Percentiles rank a stretch among this genome's conserved stretches.
Evolutionary conservation across 2,329 filamentous ascomycete genomes (phyloP).

Genomic region (Zymoseptoria crescenta): DNA sequence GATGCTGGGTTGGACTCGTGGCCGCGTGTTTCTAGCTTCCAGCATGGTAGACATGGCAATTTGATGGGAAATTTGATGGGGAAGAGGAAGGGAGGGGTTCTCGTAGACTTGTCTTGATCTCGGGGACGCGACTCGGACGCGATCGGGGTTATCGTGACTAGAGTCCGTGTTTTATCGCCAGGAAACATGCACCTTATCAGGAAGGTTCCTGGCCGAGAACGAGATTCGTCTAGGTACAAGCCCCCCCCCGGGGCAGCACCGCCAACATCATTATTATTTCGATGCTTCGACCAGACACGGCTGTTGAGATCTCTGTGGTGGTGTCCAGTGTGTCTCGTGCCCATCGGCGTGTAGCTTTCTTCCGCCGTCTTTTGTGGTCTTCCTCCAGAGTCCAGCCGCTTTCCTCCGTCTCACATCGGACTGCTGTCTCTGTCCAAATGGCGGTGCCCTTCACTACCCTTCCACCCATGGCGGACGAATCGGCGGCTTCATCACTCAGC

Average conservation of each 20-base stretch:
- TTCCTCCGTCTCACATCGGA: too few species aligned
- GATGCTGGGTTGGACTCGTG: background rate
- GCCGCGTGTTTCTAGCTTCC: background rate
- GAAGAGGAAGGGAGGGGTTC: background rate
- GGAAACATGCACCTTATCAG: background rate
- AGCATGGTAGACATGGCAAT: background rate
- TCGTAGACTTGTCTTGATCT: background rate
- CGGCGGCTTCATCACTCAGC: slow-evolving; percentile 5
- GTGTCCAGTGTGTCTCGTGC: too few species aligned
- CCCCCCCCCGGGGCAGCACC: background rate
- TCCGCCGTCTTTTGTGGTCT: too few species aligned
- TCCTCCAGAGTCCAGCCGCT: too few species aligned
- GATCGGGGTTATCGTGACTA: background rate
- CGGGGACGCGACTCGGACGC: background rate
- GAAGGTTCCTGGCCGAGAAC: too few species aligned
- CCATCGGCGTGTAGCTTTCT: too few species aligned
- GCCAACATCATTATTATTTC: background rate
- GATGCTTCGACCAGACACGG: background rate
- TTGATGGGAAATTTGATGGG: background rate
- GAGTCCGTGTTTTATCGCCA: background rate
- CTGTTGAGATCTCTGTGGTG: background rate
- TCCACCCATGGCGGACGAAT: slow-evolving; percentile 3
- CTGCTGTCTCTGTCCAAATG: background rate
- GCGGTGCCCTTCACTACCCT: background rate
- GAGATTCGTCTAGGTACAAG: too few species aligned